A percentile compares a stretch with the other conserved stretches of the same genome.
These are phyloP conservation scores for Panus rudis DNA, from an alignment of 768 basidiomycete species.

Conservation along the genomic window DNA sequence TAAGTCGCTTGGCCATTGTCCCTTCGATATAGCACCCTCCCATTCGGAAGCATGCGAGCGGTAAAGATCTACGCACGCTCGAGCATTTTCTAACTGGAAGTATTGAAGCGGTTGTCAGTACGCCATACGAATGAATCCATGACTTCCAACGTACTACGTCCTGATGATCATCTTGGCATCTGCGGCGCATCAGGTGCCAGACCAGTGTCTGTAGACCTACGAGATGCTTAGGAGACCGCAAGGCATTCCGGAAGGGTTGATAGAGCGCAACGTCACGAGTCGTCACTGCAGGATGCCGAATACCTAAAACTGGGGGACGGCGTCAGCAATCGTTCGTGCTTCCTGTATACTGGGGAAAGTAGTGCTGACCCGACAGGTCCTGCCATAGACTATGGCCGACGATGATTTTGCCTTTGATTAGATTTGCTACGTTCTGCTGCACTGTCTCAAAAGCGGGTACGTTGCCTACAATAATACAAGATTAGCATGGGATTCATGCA, in stretches of 20 bases:
- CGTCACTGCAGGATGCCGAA: conserved; percentile 69
- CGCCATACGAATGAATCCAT: neutral
- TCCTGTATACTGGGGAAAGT: conserved; percentile 7
- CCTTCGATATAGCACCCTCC: conserved; percentile 52
- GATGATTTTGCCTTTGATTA: conserved; percentile 64
- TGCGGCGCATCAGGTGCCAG: conserved; percentile 77
- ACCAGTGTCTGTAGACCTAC: conserved; percentile 73
- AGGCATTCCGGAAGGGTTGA: conserved; percentile 69
- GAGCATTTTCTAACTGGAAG: conserved; percentile 68
- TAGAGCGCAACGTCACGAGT: conserved; percentile 81
- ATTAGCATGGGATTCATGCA: neutral
- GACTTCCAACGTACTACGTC: conserved; percentile 52
- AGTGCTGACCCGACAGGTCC: conserved; percentile 61
- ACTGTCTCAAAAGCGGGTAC: conserved; percentile 53
- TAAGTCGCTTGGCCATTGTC: conserved; percentile 69
- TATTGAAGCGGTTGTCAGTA: conserved; percentile 5
- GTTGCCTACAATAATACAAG: conserved; percentile 29
- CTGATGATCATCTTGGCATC: conserved; percentile 64
- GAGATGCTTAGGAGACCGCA: conserved; percentile 58
- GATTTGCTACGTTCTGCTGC: conserved; percentile 56
- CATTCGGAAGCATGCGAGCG: conserved; percentile 55
- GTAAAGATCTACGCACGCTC: conserved; percentile 47
- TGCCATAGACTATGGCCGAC: conserved; percentile 78
- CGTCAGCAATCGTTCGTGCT: neutral
- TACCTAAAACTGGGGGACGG: conserved; percentile 55